phyloP scores from a whole-genome alignment of 2,329 filamentous ascomycete genomes.

The Penicillium sp. region DNA sequence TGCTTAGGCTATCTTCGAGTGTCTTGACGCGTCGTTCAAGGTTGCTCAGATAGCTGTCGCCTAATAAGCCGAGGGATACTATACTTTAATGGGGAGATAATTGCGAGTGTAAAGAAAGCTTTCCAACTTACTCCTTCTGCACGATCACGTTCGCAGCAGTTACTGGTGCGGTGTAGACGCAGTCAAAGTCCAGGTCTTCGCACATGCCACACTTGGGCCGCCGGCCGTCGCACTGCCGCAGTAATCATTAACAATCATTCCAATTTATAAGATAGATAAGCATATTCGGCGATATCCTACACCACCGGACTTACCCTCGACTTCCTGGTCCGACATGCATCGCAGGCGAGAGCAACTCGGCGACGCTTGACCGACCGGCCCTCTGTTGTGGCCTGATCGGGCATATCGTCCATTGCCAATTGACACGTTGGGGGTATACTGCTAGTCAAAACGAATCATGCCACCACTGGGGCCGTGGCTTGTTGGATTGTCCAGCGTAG shows the following conservation, averaged over 20 bases:
- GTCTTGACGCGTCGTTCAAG: conserved; percentile 35
- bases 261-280: not conserved
- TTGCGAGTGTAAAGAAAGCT: too few species aligned
- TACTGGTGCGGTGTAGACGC: conserved; percentile 46
- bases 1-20: conserved; percentile 32
- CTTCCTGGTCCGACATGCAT: conserved; percentile 43
- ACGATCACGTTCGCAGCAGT: conserved; percentile 46
- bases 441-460: too few species aligned
- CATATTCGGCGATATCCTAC: not conserved
- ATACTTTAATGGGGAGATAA: too few species aligned
- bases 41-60: not conserved
- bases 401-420: too few species aligned
- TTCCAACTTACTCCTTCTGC: conserved; percentile 40
- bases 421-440: too few species aligned
- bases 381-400: too few species aligned
- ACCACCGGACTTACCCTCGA: conserved; percentile 15
- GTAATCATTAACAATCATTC: not conserved
- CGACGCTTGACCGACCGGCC: conserved; percentile 36
- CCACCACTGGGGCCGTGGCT: too few species aligned
- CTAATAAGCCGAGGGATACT: too few species aligned
- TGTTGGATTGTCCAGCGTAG: too few species aligned
- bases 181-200: conserved; percentile 48
- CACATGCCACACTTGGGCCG: conserved; percentile 52
- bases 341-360: conserved; percentile 46
- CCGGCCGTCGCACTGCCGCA: conserved; percentile 47